Evolutionary conservation across 495 filamentous ascomycete species (phyloP), one percentile per base, ranked within the genome.

Genomic region (Cenococcum geophilum): DNA sequence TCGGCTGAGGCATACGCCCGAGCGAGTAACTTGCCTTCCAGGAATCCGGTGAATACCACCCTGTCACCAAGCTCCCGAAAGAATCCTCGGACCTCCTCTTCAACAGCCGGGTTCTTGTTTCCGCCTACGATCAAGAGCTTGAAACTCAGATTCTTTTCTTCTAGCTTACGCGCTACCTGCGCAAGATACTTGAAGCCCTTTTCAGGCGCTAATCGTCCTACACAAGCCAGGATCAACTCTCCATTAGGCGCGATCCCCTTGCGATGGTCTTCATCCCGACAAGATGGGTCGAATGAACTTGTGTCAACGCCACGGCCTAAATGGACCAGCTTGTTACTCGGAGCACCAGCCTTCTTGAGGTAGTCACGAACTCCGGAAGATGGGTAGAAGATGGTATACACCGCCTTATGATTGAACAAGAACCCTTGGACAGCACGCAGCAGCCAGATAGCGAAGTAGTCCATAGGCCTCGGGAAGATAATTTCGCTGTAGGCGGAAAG

Each of bases 151-250:
- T 77, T 76, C n/a, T 71, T 72, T n/a, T 74, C 72, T n/a, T 77
- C 78, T 34, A 87, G 70, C 53, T 73, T 68, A 18, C 64, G 68
- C 0, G 77, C 79, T 10, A 72, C 80, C 45, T 80, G 63, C 6
- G 82, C 79, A 21, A 86, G 75, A 66, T 86, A 86, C 52, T 80
- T 78, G 65, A 84, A 86, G 0, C 84, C 84, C 67, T 87, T 87
- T 69, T 86, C 84, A 0, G 82, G 82, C 0, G 82, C 83, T 35
- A 87, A 68, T 25, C 84, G 78, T 23, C 80, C 80, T 4, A 84
- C 82, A 57, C 75, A 82, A 57, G 82, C 75, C 32, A 87, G 73
- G 55, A 87, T 78, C 49, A 82, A 75, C 68, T 87, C 83, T 14
- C 77, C 79, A 36, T 79, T 77, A 0, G 82, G 82, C 5, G 81